phyloP scores from a whole-genome alignment of 495 filamentous ascomycete species.

The Thozetella sp. region DNA sequence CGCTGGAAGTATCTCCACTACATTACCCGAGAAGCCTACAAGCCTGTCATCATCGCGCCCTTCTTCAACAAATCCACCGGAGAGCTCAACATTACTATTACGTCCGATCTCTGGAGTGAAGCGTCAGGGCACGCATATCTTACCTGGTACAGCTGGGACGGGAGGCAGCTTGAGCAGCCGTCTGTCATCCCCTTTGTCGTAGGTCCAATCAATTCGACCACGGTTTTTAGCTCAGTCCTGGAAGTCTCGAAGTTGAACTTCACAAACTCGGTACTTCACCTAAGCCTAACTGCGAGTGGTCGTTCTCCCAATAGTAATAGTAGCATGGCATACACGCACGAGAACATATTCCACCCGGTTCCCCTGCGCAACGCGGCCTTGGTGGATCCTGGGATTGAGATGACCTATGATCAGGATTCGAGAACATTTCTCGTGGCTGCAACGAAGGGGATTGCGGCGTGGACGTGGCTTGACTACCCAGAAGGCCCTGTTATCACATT shows the following conservation, averaged over 20 bases:
- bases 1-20: constrained; percentile 70
- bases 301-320: constrained; percentile 51
- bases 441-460: constrained; percentile 58
- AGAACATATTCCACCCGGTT: constrained; percentile 55
- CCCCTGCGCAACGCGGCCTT: constrained; percentile 53
- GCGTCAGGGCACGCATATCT: constrained; percentile 20
- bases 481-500: constrained; percentile 60
- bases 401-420: constrained; percentile 37
- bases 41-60: constrained; percentile 61
- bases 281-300: constrained; percentile 56
- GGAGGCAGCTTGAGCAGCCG: constrained; percentile 8
- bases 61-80: constrained; percentile 60
- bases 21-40: constrained; percentile 59
- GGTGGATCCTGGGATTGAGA: constrained; percentile 53
- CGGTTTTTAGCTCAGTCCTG: constrained; percentile 3
- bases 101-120: constrained; percentile 53
- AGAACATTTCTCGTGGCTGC: constrained; percentile 59
- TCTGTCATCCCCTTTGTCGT: constrained; percentile 48
- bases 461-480: constrained; percentile 65
- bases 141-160: constrained; percentile 27
- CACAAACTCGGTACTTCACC: constrained; percentile 52
- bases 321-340: constrained; percentile 53
- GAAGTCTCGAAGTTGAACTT: constrained; percentile 33
- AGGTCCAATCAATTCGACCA: constrained; percentile 29
- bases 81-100: constrained; percentile 62